These are phyloP conservation scores for Epichloe aotearoae DNA, from an alignment of 2,329 filamentous ascomycete species.

Conservation along the genomic window DNA sequence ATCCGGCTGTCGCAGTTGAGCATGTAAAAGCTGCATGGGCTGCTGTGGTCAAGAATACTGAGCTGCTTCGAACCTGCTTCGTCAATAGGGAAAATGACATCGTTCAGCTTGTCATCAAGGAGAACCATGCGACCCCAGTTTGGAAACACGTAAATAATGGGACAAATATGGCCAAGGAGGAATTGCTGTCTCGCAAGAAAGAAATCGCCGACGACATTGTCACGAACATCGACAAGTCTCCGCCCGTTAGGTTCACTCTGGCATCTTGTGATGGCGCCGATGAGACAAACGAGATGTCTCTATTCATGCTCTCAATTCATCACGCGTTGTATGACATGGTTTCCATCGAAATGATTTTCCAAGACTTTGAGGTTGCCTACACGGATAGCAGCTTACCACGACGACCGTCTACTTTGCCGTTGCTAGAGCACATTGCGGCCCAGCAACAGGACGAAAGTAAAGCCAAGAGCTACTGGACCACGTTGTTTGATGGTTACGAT, in stretches of 20 bases:
- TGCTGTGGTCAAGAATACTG: slow-evolving; percentile 10
- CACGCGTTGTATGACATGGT: slow-evolving; percentile 24
- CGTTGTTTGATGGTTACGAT: not conserved
- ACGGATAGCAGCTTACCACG: slow-evolving; percentile 9
- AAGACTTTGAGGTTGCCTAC: slow-evolving; percentile 18
- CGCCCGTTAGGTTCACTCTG: not conserved
- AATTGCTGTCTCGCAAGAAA: not conserved
- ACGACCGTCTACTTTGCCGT: not conserved
- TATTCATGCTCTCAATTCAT: slow-evolving; percentile 21
- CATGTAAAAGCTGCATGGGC: slow-evolving; percentile 15
- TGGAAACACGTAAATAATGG: not conserved
- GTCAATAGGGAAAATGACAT: slow-evolving; percentile 14
- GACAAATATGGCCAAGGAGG: not conserved
- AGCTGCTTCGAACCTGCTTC: slow-evolving; percentile 21
- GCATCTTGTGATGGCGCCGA: slow-evolving; percentile 11
- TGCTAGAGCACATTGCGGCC: not conserved
- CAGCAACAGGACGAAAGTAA: not conserved
- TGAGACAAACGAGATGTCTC: slow-evolving; percentile 5
- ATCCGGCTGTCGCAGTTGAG: slow-evolving; percentile 7
- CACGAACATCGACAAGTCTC: not conserved
- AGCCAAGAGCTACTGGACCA: not conserved
- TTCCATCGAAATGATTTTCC: slow-evolving; percentile 19
- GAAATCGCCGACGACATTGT: not conserved
- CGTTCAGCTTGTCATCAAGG: slow-evolving; percentile 17
- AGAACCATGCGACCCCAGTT: not conserved